Conservation (phyloP, 1,284 basidiomycete genomes). For the Cystobasidium sp. region DNA sequence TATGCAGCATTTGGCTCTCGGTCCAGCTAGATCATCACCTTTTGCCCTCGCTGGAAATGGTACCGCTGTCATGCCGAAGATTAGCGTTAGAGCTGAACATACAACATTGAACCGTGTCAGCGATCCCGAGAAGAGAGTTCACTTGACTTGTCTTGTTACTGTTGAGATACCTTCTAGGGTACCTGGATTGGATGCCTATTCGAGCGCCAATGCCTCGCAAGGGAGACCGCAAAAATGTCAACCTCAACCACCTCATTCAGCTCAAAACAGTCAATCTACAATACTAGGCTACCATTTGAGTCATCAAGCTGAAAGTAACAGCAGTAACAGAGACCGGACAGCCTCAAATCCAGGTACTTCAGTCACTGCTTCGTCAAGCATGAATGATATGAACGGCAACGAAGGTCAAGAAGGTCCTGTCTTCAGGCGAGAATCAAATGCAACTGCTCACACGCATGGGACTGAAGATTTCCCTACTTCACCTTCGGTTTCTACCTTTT, state of each 20-base stretch:
- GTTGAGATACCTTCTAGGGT: conserved; percentile 54
- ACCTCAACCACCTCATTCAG: conserved; percentile 8
- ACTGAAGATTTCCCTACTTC: conserved; percentile 44
- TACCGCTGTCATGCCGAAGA: conserved; percentile 49
- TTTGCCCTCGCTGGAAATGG: conserved; percentile 17
- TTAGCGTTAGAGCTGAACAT: conserved; percentile 56
- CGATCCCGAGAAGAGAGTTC: conserved; percentile 54
- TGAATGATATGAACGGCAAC: not conserved
- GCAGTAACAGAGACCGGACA: conserved; percentile 10
- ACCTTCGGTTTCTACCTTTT: conserved; percentile 37
- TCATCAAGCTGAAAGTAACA: not conserved
- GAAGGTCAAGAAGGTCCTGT: conserved; percentile 1
- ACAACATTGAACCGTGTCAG: conserved; percentile 53
- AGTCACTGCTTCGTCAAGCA: not conserved
- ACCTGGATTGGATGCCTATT: conserved; percentile 39
- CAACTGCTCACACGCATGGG: conserved; percentile 26
- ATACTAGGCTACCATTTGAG: conserved; percentile 6
- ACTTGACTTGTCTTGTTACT: conserved; percentile 57
- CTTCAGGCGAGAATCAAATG: conserved; percentile 37
- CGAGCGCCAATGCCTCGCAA: not conserved
- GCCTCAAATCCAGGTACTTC: conserved; percentile 14
- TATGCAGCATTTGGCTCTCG: conserved; percentile 41
- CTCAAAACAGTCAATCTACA: conserved; percentile 33
- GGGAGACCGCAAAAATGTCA: conserved; percentile 39
- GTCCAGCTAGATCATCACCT: conserved; percentile 11